Evolutionary conservation across 345 rosid genomes (phyloP).

Genomic region (Adansonia digitata): DNA sequence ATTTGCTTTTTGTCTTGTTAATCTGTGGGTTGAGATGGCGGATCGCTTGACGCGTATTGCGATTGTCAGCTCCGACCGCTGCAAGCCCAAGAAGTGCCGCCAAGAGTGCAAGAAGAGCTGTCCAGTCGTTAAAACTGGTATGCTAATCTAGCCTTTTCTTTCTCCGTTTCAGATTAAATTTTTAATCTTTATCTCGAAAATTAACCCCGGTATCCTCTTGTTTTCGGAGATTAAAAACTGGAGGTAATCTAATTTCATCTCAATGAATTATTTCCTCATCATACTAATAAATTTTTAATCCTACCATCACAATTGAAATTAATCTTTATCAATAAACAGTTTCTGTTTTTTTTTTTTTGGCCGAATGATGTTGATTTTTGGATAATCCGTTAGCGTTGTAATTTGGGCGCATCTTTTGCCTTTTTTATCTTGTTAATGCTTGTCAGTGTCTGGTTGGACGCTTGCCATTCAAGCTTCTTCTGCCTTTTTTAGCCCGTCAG

Average conservation of each 20-base stretch:
- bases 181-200: not conserved
- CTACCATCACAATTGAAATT: not conserved
- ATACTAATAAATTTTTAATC: not conserved
- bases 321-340: not conserved
- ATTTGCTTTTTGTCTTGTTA: too few species aligned
- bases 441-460: not conserved
- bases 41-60: constrained; percentile 65
- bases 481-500: too few species aligned
- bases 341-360: not conserved
- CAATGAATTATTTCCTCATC: not conserved
- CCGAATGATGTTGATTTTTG: not conserved
- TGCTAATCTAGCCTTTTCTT: too few species aligned
- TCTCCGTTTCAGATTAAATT: not conserved
- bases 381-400: not conserved
- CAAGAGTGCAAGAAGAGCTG: constrained; percentile 99
- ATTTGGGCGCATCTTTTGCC: not conserved
- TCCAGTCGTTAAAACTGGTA: constrained; percentile 96
- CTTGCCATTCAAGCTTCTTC: not conserved
- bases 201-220: constrained; percentile 6
- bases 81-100: constrained; percentile 96
- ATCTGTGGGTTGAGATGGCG: too few species aligned
- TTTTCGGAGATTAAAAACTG: not conserved
- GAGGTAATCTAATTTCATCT: not conserved
- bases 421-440: not conserved
- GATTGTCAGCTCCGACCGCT: constrained; percentile 79